Conservation (phyloP, 2,329 filamentous ascomycete species). For the Ramichloridium luteum region DNA sequence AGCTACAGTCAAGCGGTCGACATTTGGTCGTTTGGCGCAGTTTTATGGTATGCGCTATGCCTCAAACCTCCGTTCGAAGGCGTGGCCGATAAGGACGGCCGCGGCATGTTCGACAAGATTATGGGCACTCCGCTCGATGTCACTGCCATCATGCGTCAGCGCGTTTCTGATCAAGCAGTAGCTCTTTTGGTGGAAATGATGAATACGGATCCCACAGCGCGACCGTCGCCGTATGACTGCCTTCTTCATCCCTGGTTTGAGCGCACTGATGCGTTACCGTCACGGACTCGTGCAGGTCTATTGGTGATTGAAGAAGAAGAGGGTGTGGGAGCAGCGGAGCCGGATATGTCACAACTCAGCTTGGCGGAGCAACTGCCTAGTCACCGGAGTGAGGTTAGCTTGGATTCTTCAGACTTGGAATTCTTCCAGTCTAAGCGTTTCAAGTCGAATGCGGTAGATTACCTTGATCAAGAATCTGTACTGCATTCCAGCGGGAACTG, state of each 20-base stretch:
- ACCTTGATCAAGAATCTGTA: constrained; percentile 22
- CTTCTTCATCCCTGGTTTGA: constrained; percentile 64
- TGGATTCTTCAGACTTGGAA: constrained; percentile 26
- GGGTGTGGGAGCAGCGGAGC: constrained; percentile 39
- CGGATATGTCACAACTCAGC: constrained; percentile 51
- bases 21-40: constrained; percentile 90
- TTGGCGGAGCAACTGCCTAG: constrained; percentile 26
- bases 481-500: background rate
- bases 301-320: constrained; percentile 44
- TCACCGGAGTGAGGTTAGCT: constrained; percentile 20
- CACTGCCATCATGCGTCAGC: constrained; percentile 44
- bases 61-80: constrained; percentile 70
- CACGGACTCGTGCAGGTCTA: constrained; percentile 20
- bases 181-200: constrained; percentile 71
- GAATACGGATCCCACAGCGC: constrained; percentile 62
- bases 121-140: constrained; percentile 66
- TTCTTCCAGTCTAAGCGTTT: constrained; percentile 34
- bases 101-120: constrained; percentile 70
- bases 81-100: constrained; percentile 60
- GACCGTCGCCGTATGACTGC: constrained; percentile 61
- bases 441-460: constrained; percentile 28
- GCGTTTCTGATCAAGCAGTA: constrained; percentile 55
- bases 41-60: constrained; percentile 78
- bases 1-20: constrained; percentile 88
- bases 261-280: constrained; percentile 8